These are phyloP conservation scores for Elasticomyces elasticus DNA, from an alignment of 495 filamentous ascomycete genomes.

Conservation along the genomic window DNA sequence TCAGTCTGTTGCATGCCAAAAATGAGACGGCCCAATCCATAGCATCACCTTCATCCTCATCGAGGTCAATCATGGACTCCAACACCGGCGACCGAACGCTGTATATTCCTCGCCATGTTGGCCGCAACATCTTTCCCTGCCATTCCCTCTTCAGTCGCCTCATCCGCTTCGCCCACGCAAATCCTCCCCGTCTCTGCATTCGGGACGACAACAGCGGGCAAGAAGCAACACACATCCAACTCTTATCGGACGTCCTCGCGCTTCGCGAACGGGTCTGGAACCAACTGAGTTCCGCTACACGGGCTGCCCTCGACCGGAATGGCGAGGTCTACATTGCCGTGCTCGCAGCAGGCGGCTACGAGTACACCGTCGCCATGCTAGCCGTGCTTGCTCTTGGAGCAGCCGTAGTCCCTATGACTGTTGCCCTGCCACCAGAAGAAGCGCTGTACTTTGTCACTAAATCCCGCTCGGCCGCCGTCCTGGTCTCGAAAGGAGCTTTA, in stretches of 20 bases:
- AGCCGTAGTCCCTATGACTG: slow-evolving; percentile 31
- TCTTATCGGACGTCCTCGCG: slow-evolving; percentile 29
- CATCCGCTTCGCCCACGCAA: slow-evolving; percentile 25
- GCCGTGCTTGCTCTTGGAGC: slow-evolving; percentile 38
- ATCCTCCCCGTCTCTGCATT: slow-evolving; percentile 21
- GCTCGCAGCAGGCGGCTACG: slow-evolving; percentile 40
- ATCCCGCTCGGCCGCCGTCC: slow-evolving; percentile 22
- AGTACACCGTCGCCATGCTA: slow-evolving; percentile 39
- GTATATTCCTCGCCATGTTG: slow-evolving; percentile 14
- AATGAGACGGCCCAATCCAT: not conserved
- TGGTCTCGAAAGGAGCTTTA: slow-evolving; percentile 20
- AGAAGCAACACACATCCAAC: slow-evolving; percentile 26
- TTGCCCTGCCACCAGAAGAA: slow-evolving; percentile 34
- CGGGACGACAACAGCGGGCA: slow-evolving; percentile 22
- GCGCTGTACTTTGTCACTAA: slow-evolving; percentile 38
- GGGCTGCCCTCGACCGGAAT: slow-evolving; percentile 23
- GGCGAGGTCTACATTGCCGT: slow-evolving; percentile 40
- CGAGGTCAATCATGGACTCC: not conserved
- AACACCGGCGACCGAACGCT: slow-evolving; percentile 14
- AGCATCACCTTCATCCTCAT: not conserved
- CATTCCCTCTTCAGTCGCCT: slow-evolving; percentile 27
- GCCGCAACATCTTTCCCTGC: slow-evolving; percentile 18
- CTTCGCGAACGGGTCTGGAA: slow-evolving; percentile 22
- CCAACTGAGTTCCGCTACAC: slow-evolving; percentile 10
- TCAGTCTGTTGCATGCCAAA: too few species aligned